Base-by-base conservation (phyloP, 495 filamentous ascomycete genomes). In the Aspergillus sparsus region DNA sequence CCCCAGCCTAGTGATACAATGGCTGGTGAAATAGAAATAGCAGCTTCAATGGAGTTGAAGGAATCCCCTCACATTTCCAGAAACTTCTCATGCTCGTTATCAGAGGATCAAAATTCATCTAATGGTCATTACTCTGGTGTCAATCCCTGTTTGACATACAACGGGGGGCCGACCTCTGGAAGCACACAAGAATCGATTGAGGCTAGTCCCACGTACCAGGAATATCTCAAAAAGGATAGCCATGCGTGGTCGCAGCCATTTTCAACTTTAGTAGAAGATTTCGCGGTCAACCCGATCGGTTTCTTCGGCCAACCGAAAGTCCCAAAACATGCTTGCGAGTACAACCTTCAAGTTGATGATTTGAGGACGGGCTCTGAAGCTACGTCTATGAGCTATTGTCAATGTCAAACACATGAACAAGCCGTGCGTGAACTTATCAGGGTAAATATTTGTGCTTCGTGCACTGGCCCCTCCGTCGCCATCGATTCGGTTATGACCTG, bases 401-500 rank as follows among this genome's bases (percentile, higher is more conserved):
- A 62, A 12, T 71, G 66, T 18, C 66, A 68, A 33, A 65, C 60
- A 31, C 61, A 71, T 21, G 68, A 68, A 15, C 58, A 61, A 11
- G 53, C 60, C 6, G 58, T 60, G n/a, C 60, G 58, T 5, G 66
- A 68, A 7, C 58, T 71, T 6, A 54, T 64, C n/a, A 57, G 55
- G 5, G 57, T 71, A 7, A 68, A 66, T 39, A 45, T 59, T n/a
- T 64, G 55, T 27, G 60, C 63, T 9, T 62, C 55, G 21, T 57
- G 61, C n/a, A 54, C 58, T 34, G 49, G 59, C 4, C 56, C 66
- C 12, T 42, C 62, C 0, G 60, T 62, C 11, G 66, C 62, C 12
- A 73, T 77, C 49, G 73, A 77, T 36, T 62, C 66, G 5, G 66
- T 74, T 13, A 31, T 77, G 2, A 67, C 55, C 7, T 68, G 66